phyloP scores from a whole-genome alignment of 345 rosid species.

The Limnanthes douglasii region DNA sequence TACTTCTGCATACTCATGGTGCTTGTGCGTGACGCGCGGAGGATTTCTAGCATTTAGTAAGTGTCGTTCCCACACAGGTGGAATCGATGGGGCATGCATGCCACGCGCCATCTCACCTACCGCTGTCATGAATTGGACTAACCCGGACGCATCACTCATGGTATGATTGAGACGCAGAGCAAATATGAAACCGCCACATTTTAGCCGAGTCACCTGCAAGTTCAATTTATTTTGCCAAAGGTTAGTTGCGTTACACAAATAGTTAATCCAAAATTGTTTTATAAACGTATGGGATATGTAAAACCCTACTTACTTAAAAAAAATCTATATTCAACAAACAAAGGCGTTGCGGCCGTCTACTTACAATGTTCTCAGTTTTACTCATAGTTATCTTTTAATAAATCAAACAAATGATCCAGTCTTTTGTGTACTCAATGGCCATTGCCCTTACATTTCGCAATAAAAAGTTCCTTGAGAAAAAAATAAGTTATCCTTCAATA shows the following conservation, averaged over 20 bases:
- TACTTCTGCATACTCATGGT: constrained; percentile 31
- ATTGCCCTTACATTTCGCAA: too few relatives aligned
- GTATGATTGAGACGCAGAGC: constrained; percentile 33
- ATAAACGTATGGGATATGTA: too few relatives aligned
- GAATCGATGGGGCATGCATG: constrained; percentile 13
- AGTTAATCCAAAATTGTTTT: too few relatives aligned
- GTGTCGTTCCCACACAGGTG: constrained; percentile 35
- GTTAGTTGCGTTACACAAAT: too few relatives aligned
- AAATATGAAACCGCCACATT: constrained; percentile 29
- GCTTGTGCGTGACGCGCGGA: constrained; percentile 21
- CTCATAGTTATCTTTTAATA: not conserved
- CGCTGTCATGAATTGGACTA: constrained; percentile 23
- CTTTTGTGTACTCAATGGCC: too few relatives aligned
- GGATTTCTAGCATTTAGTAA: constrained; percentile 17
- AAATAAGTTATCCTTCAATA: not conserved
- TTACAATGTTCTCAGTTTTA: too few relatives aligned
- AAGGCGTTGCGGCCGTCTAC: too few relatives aligned
- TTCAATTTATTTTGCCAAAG: too few relatives aligned
- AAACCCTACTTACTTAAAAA: too few relatives aligned
- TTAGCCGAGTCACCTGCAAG: constrained; percentile 27
- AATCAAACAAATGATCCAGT: too few relatives aligned
- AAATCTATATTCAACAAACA: too few relatives aligned
- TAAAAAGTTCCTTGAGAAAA: too few relatives aligned
- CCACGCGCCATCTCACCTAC: constrained; percentile 34
- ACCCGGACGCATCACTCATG: constrained; percentile 29